These are phyloP conservation scores for Candida tropicalis DNA, from an alignment of 1,139 yeast species.

Conservation along the genomic window DNA sequence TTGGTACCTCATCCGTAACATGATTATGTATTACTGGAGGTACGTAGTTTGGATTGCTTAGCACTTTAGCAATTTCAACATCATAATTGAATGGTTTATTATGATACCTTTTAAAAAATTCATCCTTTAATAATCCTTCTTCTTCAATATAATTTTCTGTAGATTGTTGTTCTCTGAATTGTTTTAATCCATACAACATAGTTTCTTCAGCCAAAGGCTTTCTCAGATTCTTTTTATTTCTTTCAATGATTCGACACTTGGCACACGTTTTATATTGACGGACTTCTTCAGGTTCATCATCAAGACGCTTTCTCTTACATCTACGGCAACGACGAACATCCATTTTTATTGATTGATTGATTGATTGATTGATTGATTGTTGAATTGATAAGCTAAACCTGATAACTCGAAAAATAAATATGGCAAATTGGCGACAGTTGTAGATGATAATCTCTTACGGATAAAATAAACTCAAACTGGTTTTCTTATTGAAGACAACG, in stretches of 20 bases:
- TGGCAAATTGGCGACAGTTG: no score
- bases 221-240: conserved; percentile 49
- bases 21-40: conserved; percentile 16
- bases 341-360: conserved; percentile 3
- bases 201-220: conserved; percentile 53
- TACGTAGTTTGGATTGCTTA: conserved; percentile 19
- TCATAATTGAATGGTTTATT: conserved; percentile 22
- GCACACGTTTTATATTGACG: conserved; percentile 62
- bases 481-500: no score
- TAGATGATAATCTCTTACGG: no score
- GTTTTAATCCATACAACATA: conserved; percentile 51
- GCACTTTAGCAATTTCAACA: conserved; percentile 19
- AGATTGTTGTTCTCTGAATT: conserved; percentile 46
- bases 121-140: conserved; percentile 35
- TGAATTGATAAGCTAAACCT: no score
- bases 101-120: conserved; percentile 24
- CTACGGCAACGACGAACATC: conserved; percentile 56
- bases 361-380: not conserved
- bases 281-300: conserved; percentile 61
- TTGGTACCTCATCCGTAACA: conserved; percentile 10
- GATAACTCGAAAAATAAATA: no score
- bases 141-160: conserved; percentile 45
- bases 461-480: no score
- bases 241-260: conserved; percentile 59
- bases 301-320: conserved; percentile 59